These are phyloP conservation scores for Lunularia cruciata DNA, from an alignment of 225 moss, liverwort and hornwort genomes.

Conservation along the genomic window DNA sequence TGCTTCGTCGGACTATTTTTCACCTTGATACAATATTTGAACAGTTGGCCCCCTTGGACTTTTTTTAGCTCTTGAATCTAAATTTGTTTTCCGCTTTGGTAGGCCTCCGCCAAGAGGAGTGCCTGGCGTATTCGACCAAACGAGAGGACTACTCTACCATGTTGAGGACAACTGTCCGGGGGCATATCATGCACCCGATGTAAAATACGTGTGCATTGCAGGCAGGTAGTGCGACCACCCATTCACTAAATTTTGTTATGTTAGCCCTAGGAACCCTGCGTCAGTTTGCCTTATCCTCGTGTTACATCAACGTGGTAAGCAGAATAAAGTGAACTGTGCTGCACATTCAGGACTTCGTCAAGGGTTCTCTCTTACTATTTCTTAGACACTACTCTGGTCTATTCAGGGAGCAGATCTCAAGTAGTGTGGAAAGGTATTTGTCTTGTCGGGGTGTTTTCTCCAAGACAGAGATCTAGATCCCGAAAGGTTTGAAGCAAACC, in stretches of 20 bases:
- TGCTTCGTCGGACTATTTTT: neutral
- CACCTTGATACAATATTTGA: neutral
- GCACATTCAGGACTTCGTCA: no score
- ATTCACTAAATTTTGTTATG: conserved; percentile 3
- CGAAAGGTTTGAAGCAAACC: no score
- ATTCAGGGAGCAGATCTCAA: no score
- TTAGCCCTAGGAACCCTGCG: neutral
- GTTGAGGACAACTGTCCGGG: conserved; percentile 84
- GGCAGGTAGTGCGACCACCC: conserved; percentile 71
- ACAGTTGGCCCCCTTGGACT: neutral
- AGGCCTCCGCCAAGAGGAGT: conserved; percentile 92
- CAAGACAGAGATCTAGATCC: no score
- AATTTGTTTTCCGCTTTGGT: neutral
- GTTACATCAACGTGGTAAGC: neutral
- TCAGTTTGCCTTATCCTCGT: no score
- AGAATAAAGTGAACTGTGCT: no score
- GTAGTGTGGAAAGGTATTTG: no score
- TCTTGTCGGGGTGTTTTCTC: no score
- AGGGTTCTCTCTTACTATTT: no score
- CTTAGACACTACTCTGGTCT: no score
- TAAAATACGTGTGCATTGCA: conserved; percentile 96
- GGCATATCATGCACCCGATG: conserved; percentile 91
- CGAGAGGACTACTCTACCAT: conserved; percentile 84
- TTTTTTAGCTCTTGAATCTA: no score
- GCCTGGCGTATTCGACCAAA: conserved; percentile 95